Percentiles rank a stretch among this genome's conserved stretches.
Conservation (phyloP, 2,329 filamentous ascomycete species). For the Aspergillus calidoustus region DNA sequence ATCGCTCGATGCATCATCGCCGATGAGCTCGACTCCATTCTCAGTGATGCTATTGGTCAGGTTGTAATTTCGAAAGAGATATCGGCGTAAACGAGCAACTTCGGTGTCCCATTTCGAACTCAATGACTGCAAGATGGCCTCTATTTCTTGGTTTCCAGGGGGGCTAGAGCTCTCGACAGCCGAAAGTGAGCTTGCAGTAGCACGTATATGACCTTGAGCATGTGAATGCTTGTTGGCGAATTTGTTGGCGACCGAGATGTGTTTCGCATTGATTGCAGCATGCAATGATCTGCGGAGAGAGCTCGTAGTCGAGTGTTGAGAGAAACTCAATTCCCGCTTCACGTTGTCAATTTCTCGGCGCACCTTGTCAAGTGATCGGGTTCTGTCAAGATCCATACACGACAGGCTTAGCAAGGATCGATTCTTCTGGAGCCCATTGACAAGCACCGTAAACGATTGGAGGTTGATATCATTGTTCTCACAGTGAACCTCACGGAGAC, state of each 20-base stretch:
- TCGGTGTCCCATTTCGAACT: conserved; percentile 53
- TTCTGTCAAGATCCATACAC: conserved; percentile 65
- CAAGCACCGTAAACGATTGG: conserved; percentile 70
- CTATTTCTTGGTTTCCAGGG: conserved; percentile 44
- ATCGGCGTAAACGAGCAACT: conserved; percentile 47
- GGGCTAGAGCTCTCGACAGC: conserved; percentile 31
- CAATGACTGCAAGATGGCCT: conserved; percentile 46
- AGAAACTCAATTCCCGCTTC: conserved; percentile 43
- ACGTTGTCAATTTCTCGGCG: conserved; percentile 60
- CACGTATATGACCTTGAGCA: conserved; percentile 22
- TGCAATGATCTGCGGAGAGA: conserved; percentile 51
- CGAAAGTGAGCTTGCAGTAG: conserved; percentile 21
- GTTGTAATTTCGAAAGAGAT: conserved; percentile 53
- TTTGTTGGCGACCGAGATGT: conserved; percentile 36
- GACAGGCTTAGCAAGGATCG: conserved; percentile 66
- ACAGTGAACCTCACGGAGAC: conserved; percentile 68
- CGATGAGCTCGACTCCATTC: conserved; percentile 17
- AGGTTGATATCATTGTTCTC: conserved; percentile 74
- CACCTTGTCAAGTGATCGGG: conserved; percentile 63
- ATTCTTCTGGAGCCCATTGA: conserved; percentile 71
- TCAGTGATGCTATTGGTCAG: conserved; percentile 41
- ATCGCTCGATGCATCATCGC: conserved; percentile 42
- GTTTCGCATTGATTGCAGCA: conserved; percentile 43
- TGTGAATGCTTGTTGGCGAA: conserved; percentile 41
- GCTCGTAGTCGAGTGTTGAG: conserved; percentile 38